Evolutionary conservation across 2,329 filamentous ascomycete genomes (phyloP).

Genomic region (Ophiostoma himal-ulmi): DNA sequence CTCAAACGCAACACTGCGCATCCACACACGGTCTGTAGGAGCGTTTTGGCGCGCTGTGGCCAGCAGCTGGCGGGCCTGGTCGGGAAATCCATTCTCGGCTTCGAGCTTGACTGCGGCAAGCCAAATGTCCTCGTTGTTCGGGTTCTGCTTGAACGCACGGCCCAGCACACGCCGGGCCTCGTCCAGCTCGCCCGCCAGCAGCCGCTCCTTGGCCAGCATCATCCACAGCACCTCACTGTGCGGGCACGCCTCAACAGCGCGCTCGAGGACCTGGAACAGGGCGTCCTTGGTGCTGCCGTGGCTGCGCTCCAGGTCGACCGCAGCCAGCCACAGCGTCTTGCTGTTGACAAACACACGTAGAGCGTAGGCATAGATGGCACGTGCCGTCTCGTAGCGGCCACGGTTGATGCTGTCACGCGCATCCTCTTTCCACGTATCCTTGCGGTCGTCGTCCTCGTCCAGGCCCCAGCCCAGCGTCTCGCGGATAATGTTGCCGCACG

Average conservation of each 20-base stretch:
- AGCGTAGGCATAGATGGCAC: constrained; percentile 89
- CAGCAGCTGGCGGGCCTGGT: constrained; percentile 76
- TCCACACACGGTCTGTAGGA: constrained; percentile 93
- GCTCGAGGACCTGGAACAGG: constrained; percentile 79
- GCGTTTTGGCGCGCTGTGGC: constrained; percentile 79
- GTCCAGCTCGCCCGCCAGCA: constrained; percentile 81
- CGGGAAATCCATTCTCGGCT: constrained; percentile 76
- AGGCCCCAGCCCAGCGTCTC: constrained; percentile 90
- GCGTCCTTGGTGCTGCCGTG: constrained; percentile 65
- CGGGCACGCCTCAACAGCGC: constrained; percentile 88
- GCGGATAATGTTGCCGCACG: constrained; percentile 81
- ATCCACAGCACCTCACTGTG: constrained; percentile 91
- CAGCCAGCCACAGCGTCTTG: constrained; percentile 82
- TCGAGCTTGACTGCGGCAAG: constrained; percentile 93
- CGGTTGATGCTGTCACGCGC: constrained; percentile 74
- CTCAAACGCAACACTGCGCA: constrained; percentile 92
- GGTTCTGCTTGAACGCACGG: constrained; percentile 88
- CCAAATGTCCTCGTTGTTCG: constrained; percentile 97
- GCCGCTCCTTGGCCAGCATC: constrained; percentile 91
- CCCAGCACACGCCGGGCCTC: constrained; percentile 80
- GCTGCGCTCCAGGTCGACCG: constrained; percentile 83
- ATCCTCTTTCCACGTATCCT: constrained; percentile 94
- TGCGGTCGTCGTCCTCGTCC: constrained; percentile 93
- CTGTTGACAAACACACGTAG: constrained; percentile 84
- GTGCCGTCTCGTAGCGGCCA: constrained; percentile 80